phyloP scores from a whole-genome alignment of 768 basidiomycete species.

The Termitomyces titanicus region DNA sequence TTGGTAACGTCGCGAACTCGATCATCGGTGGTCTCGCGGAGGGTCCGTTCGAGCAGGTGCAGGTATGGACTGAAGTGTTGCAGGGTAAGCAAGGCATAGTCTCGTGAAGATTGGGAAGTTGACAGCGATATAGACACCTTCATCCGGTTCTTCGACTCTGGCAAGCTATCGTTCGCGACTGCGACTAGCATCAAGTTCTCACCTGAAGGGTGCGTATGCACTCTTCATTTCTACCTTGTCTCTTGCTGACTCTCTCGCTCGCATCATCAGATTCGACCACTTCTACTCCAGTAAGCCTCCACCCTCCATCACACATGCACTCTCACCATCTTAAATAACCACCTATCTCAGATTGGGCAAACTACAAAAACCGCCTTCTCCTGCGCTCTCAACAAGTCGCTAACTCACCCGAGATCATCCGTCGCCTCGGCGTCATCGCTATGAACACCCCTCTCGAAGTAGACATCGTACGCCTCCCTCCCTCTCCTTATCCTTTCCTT shows the following conservation, averaged over 20 bases:
- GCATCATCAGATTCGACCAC: slow-evolving; percentile 34
- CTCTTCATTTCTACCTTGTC: background rate
- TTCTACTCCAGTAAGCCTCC: slow-evolving; percentile 37
- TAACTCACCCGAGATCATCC: slow-evolving; percentile 46
- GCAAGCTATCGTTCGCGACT: slow-evolving; percentile 43
- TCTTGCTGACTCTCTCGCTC: background rate
- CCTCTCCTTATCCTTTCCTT: background rate
- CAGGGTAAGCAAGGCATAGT: slow-evolving; percentile 24
- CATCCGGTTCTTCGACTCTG: slow-evolving; percentile 43
- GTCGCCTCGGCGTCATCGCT: slow-evolving; percentile 44
- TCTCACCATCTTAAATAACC: background rate
- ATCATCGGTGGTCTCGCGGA: slow-evolving; percentile 47
- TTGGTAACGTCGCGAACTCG: slow-evolving; percentile 46
- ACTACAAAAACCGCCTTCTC: slow-evolving; percentile 43
- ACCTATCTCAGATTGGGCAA: slow-evolving; percentile 33
- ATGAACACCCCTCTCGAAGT: slow-evolving; percentile 52
- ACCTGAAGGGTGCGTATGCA: slow-evolving; percentile 33
- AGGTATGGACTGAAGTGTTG: slow-evolving; percentile 48
- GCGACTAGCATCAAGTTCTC: slow-evolving; percentile 45
- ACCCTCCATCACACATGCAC: background rate
- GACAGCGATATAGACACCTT: slow-evolving; percentile 32
- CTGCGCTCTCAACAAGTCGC: slow-evolving; percentile 49
- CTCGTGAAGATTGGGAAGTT: background rate
- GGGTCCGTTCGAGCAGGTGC: slow-evolving; percentile 45
- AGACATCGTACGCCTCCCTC: slow-evolving; percentile 35